These are phyloP conservation scores for Coemansia sp. DNA, from an alignment of 192 early-diverging fungal genomes.

Conservation along the genomic window DNA sequence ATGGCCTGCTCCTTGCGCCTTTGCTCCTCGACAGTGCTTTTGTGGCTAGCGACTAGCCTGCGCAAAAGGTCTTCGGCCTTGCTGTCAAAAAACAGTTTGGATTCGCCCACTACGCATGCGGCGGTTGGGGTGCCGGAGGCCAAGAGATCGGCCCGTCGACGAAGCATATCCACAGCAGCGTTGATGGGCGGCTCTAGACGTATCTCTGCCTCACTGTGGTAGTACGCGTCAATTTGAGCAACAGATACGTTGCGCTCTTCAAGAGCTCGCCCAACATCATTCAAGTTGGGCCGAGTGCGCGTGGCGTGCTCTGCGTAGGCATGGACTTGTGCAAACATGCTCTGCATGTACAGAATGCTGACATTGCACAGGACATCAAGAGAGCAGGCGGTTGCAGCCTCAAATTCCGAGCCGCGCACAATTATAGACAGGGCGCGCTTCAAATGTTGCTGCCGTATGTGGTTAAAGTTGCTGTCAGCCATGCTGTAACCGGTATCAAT, in stretches of 20 bases:
- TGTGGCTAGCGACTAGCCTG: slow-evolving; percentile 22
- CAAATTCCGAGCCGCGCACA: slow-evolving; percentile 28
- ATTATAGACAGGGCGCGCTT: slow-evolving; percentile 39
- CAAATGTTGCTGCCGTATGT: slow-evolving; percentile 27
- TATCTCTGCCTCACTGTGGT: slow-evolving; percentile 5
- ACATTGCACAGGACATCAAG: slow-evolving; percentile 43
- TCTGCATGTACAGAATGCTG: slow-evolving; percentile 44
- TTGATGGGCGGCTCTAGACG: slow-evolving; percentile 9
- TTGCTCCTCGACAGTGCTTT: slow-evolving; percentile 8
- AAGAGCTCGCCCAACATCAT: slow-evolving; percentile 46
- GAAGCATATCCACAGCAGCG: slow-evolving; percentile 15
- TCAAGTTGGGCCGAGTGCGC: slow-evolving; percentile 51
- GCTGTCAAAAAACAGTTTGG: slow-evolving; percentile 28
- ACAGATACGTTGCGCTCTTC: slow-evolving; percentile 38
- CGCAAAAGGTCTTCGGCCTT: slow-evolving; percentile 32
- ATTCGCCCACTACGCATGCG: not conserved
- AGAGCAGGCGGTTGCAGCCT: slow-evolving; percentile 21
- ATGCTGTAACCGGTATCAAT: slow-evolving; percentile 5
- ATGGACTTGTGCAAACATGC: slow-evolving; percentile 48
- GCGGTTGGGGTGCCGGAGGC: not conserved
- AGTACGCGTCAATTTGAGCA: slow-evolving; percentile 32
- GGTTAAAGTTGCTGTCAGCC: slow-evolving; percentile 15
- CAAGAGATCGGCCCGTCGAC: slow-evolving; percentile 5
- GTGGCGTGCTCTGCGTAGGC: slow-evolving; percentile 51
- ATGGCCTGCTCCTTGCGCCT: slow-evolving; percentile 10